Percentiles rank a stretch among this genome's conserved stretches.
Conservation (phyloP, 2,329 filamentous ascomycete species). For the Sporothrix luriei region DNA sequence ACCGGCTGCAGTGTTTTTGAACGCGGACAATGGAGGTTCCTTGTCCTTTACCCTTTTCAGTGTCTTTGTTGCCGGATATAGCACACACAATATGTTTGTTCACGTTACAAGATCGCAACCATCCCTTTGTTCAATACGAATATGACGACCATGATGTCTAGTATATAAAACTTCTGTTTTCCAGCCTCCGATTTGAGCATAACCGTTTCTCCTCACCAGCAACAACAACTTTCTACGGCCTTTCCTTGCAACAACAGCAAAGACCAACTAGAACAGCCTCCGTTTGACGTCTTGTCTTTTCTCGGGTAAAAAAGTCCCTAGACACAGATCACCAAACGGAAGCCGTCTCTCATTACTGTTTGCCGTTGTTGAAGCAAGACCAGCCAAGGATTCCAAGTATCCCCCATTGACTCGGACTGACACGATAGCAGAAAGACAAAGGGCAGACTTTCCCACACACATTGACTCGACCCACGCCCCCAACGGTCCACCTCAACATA, state of each 20-base stretch:
- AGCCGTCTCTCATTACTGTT: not conserved
- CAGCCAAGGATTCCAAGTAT: not conserved
- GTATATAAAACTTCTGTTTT: not conserved
- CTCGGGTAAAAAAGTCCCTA: not conserved
- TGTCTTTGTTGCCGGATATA: no score
- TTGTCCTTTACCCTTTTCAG: no score
- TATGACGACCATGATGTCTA: not conserved
- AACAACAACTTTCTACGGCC: not conserved
- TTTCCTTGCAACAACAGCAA: conserved; percentile 15
- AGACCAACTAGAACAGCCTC: not conserved
- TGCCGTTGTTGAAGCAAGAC: conserved; percentile 14
- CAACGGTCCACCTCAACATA: not conserved
- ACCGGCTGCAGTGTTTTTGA: no score
- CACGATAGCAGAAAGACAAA: not conserved
- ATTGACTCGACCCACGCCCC: no score
- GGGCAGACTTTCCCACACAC: not conserved
- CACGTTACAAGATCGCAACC: not conserved
- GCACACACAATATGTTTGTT: not conserved
- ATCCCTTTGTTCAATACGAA: not conserved
- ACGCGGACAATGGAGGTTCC: no score
- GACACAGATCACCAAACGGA: not conserved
- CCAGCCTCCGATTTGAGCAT: no score
- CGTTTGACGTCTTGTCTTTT: not conserved
- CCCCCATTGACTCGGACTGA: not conserved
- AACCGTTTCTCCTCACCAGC: not conserved